A percentile compares a stretch with the other conserved stretches of the same genome.
phyloP scores from a whole-genome alignment of 2,329 filamentous ascomycete species.

The Cladophialophora immunda region DNA sequence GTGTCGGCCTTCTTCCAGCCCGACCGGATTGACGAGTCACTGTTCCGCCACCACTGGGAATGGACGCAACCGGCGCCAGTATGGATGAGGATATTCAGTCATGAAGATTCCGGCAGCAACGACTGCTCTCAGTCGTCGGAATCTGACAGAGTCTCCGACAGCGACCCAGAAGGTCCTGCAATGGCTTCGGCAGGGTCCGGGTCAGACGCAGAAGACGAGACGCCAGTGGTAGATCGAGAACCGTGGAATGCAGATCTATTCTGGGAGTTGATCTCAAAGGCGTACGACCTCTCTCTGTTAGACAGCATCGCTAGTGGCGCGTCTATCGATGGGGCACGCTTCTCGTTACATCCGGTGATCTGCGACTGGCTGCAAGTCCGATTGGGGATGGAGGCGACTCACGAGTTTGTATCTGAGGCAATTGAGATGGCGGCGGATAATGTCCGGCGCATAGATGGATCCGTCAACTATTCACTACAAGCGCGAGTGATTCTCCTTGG shows the following conservation, averaged over 20 bases:
- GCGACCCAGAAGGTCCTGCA: neutral
- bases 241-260: neutral
- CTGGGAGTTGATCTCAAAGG: neutral
- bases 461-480: no score
- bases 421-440: no score
- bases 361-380: neutral
- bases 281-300: neutral
- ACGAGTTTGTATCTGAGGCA: no score
- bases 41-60: slow-evolving; percentile 2
- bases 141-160: neutral
- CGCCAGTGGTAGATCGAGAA: no score
- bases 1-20: slow-evolving; percentile 2
- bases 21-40: neutral
- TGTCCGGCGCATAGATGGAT: no score
- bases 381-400: neutral
- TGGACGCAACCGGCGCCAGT: neutral
- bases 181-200: neutral
- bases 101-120: neutral
- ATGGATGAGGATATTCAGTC: neutral
- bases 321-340: neutral
- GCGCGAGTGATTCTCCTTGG: no score
- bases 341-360: neutral
- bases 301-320: neutral
- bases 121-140: neutral
- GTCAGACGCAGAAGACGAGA: no score